Percentiles rank a stretch among this genome's conserved stretches.
Evolutionary conservation across 768 basidiomycete genomes (phyloP).

Genomic region (Russula sp.): DNA sequence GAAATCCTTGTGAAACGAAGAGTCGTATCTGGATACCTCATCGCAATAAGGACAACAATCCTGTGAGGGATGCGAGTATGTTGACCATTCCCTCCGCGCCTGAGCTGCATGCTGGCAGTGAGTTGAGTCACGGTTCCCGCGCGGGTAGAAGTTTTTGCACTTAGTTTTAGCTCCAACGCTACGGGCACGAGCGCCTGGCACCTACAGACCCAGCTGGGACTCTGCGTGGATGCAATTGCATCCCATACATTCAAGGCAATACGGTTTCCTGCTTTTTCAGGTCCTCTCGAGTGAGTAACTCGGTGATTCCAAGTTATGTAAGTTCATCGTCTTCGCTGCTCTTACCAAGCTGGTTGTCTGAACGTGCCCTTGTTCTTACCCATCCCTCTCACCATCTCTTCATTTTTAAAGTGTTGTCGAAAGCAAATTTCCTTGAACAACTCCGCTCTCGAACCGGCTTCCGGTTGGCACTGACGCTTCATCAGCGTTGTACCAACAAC

Average conservation of each 20-base stretch:
- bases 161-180: conserved; percentile 10
- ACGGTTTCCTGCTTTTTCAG: conserved; percentile 7
- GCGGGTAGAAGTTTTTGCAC: conserved; percentile 9
- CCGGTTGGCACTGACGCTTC: conserved; percentile 24
- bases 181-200: conserved; percentile 14
- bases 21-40: conserved; percentile 6
- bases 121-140: conserved; percentile 11
- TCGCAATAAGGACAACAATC: not conserved
- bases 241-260: conserved; percentile 13
- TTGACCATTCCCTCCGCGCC: not conserved
- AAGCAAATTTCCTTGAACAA: conserved; percentile 6
- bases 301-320: conserved; percentile 29
- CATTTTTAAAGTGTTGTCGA: conserved; percentile 15
- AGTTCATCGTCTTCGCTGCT: conserved; percentile 21
- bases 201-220: conserved; percentile 5
- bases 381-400: not conserved
- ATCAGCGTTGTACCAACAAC: conserved; percentile 20
- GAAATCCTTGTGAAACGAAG: not conserved
- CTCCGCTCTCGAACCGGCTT: conserved; percentile 17
- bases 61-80: not conserved
- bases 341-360: conserved; percentile 11
- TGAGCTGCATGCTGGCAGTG: not conserved
- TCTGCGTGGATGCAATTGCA: conserved; percentile 15
- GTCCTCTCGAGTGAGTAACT: conserved; percentile 1
- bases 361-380: conserved; percentile 16